phyloP scores from a whole-genome alignment of 495 filamentous ascomycete species.

The Talaromyces ruber region DNA sequence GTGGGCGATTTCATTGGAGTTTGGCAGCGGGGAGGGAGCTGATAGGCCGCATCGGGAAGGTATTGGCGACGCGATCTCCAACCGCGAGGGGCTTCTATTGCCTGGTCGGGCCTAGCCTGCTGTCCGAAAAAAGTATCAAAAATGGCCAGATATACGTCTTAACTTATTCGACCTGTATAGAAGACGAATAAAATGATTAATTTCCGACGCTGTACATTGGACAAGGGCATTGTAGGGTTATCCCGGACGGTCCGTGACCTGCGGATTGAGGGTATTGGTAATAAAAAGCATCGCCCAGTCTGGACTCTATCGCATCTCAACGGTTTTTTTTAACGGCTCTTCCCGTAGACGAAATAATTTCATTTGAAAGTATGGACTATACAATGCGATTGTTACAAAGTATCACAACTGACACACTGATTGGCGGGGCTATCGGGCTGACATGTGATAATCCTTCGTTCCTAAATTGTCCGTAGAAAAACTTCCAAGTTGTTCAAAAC shows the following conservation, averaged over 20 bases:
- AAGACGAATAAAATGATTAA: background rate
- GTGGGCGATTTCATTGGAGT: background rate
- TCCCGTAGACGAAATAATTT: too few species aligned
- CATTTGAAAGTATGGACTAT: background rate
- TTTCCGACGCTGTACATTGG: background rate
- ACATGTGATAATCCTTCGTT: background rate
- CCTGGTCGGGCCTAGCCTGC: conserved; percentile 9
- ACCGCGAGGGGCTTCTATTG: background rate
- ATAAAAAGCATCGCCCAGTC: too few species aligned
- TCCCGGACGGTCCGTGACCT: too few species aligned
- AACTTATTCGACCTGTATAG: background rate
- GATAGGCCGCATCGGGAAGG: background rate
- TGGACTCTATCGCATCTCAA: background rate
- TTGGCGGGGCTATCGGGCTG: background rate
- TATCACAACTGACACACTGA: background rate
- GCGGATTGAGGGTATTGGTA: too few species aligned
- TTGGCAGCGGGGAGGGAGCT: background rate
- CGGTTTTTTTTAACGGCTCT: too few species aligned
- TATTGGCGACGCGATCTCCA: background rate
- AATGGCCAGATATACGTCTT: background rate
- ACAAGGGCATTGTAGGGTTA: background rate
- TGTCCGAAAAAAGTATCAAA: conserved; percentile 3
- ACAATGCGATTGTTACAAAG: background rate
- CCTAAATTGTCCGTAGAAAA: background rate
- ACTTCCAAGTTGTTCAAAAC: background rate